Evolutionary conservation across 495 filamentous ascomycete species (phyloP), one percentile per base, ranked within the genome.

Genomic region (Xylaria curta): DNA sequence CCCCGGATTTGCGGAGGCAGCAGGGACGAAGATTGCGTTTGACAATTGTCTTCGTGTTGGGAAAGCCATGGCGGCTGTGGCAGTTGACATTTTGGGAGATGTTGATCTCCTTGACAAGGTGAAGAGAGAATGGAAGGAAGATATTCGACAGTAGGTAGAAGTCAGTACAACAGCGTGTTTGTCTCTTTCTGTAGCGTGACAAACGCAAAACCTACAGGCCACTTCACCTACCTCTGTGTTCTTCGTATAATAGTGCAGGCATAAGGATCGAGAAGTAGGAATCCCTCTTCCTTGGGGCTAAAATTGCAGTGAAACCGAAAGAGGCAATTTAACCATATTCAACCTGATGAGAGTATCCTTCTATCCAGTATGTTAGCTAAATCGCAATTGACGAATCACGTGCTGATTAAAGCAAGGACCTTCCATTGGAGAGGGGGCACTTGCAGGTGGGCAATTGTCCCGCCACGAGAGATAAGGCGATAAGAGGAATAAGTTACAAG

Each of bases 1-100:
- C 73, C 87, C 88, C 0, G 84, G 84, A 3, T 93, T 91, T 81
- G 85, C 87, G 28, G 79, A 81, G 15, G 85, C 87, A 0, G 86
- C 89, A 2, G 86, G 88, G 17, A 91, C 87, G 0, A 82, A 79
- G 63, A 80, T 79, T 59, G 86, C 88, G 3, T 88, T 89, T 76
- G 76, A 76, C 19, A 80, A 83, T 56, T 85, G 86, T 40, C 71
- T 90, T 54, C 78, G 85, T 26, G 87, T 87, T 21, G 89, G 82
- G 1, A 91, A 90, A 72, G 87, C 82, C 0, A 70, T 91, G 49
- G 87, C 88, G 0, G 80, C 85, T 28, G 85, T 82, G 13, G 88
- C 85, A 3, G 78, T 87, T 53, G 88, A 90, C 60, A 83, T 91
- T 58, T 60, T 89, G 53, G 83, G 79, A 4, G 73, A 82, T 15